Conservation (phyloP, 768 basidiomycete species). For the Fistulinella prunicolor region DNA sequence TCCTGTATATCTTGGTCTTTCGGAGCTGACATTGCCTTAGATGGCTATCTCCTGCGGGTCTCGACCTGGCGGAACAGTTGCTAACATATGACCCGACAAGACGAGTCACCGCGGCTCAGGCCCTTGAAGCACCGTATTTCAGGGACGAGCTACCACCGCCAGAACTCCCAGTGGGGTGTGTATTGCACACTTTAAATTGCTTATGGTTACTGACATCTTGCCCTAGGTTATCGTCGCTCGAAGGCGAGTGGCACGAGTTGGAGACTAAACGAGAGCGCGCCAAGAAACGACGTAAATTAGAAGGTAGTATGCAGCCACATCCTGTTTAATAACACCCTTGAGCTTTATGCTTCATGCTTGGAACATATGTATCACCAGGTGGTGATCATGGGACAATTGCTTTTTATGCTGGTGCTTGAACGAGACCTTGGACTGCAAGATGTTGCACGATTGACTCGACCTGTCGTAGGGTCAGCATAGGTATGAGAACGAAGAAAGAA, state of each 20-base stretch:
- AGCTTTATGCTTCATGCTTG: constrained; percentile 3
- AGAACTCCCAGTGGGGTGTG: constrained; percentile 75
- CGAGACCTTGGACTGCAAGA: constrained; percentile 67
- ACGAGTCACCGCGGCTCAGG: constrained; percentile 75
- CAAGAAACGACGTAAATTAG: constrained; percentile 71
- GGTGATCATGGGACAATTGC: constrained; percentile 10
- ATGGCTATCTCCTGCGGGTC: constrained; percentile 81
- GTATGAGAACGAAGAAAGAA: neutral
- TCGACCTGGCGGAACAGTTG: constrained; percentile 83
- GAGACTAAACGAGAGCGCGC: constrained; percentile 92
- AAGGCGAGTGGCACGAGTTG: constrained; percentile 98
- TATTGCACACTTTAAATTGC: constrained; percentile 11
- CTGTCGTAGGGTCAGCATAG: constrained; percentile 35
- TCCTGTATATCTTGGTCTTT: neutral
- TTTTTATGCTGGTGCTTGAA: constrained; percentile 34
- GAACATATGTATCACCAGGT: constrained; percentile 12
- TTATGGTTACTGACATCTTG: constrained; percentile 2
- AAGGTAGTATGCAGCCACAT: constrained; percentile 41
- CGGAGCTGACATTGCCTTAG: constrained; percentile 36
- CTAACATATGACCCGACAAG: constrained; percentile 77
- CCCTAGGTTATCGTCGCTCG: constrained; percentile 66
- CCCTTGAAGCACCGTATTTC: constrained; percentile 85
- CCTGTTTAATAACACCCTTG: constrained; percentile 29
- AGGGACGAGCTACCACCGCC: constrained; percentile 71
- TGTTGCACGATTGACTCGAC: constrained; percentile 88